Evolutionary conservation across 2,329 filamentous ascomycete species (phyloP), one percentile per base, ranked within the genome.

Genomic region (Xylaria multiplex): DNA sequence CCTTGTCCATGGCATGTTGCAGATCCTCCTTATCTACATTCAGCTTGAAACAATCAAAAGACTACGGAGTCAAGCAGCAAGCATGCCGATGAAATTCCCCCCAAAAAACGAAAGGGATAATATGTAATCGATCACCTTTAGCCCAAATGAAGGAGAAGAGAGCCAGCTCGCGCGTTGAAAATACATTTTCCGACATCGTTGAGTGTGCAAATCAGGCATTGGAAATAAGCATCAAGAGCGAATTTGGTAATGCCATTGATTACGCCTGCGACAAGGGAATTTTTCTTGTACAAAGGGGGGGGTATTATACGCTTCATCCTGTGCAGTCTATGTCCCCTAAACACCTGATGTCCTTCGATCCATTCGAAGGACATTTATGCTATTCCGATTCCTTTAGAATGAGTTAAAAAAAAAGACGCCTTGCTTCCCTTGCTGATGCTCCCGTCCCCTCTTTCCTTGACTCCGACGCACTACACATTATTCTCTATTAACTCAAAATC

Each of bases 221-320:
- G 16, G 19, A 7, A 19, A 19, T 19, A 19, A 19, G 19, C 19
- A 35, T 35, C 32, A 35, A 37, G 35, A 8, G 35, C 35, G 2
- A 40, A 40, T 6, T 13, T 11, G 9, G 8, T 42, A 16, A 54
- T 11, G 5, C 35, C 22, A 55, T 43, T 30, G 37, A 55, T 55
- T 43, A 43, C 35, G 22, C 27, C 50, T 11, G 19, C 13, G 22
- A 30, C 27, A 9, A 32, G 45, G 40, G 24, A 42, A 24, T 22
- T 6, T 24, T 43, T 13, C 24, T 43, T 43, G 7, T 43, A n/a
- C 22, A 7, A 43, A 42, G 30, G 30, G 16, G 24, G 52, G 52
- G 53, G 53, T 55, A 55, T 55, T 55, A 43, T 55, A 55, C 53
- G 22, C 53, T 52, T 35, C 27, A 30, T 55, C 53, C 53, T 32